Base-by-base conservation (phyloP, 306 rosid species). In the Trifolium subterraneum region DNA sequence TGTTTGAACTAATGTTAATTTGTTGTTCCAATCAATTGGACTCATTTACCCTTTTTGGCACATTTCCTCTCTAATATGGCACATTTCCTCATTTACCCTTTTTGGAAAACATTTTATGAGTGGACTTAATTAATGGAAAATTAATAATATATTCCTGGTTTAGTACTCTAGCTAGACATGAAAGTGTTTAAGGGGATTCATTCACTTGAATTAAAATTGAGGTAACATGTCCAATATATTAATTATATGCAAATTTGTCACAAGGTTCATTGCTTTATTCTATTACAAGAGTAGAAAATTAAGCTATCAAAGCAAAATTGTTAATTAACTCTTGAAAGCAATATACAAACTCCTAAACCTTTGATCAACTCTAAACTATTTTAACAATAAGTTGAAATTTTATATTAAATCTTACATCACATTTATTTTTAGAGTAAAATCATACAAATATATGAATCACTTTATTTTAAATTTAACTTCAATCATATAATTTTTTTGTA, bases 161-260 rank as follows among this genome's bases (percentile, higher is more conserved):
- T 47, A 73, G 66, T 25, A 67, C 39, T 67, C 18, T 68, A 27
- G 66, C 76, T 38, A 74, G 36, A 74, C 20, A 64, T 56, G 59
- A 59, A 71, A 38, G 13, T 47, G 36, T 70, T 75, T 33, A 14
- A 64, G 55, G 74, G 78, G 81, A 81, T 70, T 81, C 64, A 70
- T 64, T 81, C 64, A 70, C n/a, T 63, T 70, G 73, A 42, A 69
- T 54, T 33, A 47, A 47, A 76, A 35, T 54, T 64, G 35, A 59
- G 65, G 75, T 9, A 77, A 81, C 1, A 59, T 51, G 68, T 58
- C 22, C 48, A 65, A 71, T 58, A 65, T n/a, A n/a, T n/a, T n/a
- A 71, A 71, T 71, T n/a, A 65, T 39, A 71, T 25, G 31, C 52
- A 65, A 35, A 16, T 64, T 20, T 42, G 20, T 76, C 41, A 71